These are phyloP conservation scores for Beauveria scarabaeidicola DNA, from an alignment of 2,329 filamentous ascomycete genomes.

Conservation along the genomic window DNA sequence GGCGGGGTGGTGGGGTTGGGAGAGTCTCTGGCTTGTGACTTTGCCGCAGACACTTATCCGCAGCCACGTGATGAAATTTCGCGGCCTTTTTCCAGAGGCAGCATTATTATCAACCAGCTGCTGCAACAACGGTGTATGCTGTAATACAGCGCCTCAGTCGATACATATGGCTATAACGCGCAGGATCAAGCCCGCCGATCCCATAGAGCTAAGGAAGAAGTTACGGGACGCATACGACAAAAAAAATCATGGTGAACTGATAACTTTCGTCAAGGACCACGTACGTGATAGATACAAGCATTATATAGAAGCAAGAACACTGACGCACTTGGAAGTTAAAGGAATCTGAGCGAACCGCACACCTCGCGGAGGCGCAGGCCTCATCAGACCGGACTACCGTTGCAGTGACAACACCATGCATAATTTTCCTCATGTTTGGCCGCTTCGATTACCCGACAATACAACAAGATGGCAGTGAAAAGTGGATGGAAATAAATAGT, in stretches of 20 bases:
- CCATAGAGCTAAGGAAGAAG: neutral
- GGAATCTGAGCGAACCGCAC: neutral
- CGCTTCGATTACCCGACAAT: neutral
- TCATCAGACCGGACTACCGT: neutral
- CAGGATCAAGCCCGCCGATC: neutral
- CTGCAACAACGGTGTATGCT: neutral
- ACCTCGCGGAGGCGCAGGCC: neutral
- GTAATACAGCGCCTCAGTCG: neutral
- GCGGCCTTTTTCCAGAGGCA: neutral
- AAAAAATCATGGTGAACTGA: neutral
- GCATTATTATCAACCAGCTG: neutral
- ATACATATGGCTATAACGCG: neutral
- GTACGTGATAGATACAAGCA: neutral
- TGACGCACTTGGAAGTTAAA: neutral
- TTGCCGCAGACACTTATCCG: neutral
- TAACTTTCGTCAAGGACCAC: slow-evolving; percentile 1
- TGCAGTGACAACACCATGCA: neutral
- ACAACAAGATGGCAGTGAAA: neutral
- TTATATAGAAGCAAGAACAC: neutral
- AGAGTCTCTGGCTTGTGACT: neutral
- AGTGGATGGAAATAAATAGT: neutral
- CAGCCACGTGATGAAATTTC: neutral
- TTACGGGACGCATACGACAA: neutral
- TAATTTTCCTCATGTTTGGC: neutral
- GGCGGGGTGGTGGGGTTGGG: neutral